These are phyloP conservation scores for Hypoxylon trugodes DNA, from an alignment of 495 filamentous ascomycete genomes.

Conservation along the genomic window DNA sequence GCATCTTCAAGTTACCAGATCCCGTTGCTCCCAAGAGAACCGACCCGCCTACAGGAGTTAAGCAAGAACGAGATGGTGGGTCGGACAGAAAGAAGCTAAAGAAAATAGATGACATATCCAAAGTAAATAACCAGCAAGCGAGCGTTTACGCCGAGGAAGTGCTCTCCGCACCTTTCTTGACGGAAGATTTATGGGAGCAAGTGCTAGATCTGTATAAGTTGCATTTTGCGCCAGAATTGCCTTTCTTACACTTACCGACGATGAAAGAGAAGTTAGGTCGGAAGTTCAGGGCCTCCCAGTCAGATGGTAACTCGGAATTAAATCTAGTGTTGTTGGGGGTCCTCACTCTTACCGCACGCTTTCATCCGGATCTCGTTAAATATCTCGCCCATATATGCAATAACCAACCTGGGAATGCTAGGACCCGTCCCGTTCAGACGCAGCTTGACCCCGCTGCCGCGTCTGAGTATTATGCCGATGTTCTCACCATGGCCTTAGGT, in stretches of 20 bases:
- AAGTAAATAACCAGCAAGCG: slow-evolving; percentile 47
- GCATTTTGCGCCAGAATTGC: slow-evolving; percentile 82
- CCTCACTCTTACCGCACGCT: slow-evolving; percentile 79
- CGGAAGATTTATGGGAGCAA: slow-evolving; percentile 73
- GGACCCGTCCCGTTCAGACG: slow-evolving; percentile 44
- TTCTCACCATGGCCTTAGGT: slow-evolving; percentile 71
- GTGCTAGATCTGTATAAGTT: slow-evolving; percentile 83
- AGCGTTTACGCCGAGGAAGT: slow-evolving; percentile 55
- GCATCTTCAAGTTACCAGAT: slow-evolving; percentile 73
- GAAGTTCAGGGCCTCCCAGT: slow-evolving; percentile 49
- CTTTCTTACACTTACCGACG: slow-evolving; percentile 82
- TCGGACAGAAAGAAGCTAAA: slow-evolving; percentile 68
- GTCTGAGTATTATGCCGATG: slow-evolving; percentile 81
- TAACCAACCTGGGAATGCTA: slow-evolving; percentile 43
- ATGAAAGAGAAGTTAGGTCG: slow-evolving; percentile 66
- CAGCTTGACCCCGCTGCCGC: slow-evolving; percentile 68
- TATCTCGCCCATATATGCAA: slow-evolving; percentile 61
- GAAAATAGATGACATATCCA: slow-evolving; percentile 59
- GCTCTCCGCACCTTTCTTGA: slow-evolving; percentile 63
- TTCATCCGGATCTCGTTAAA: slow-evolving; percentile 73
- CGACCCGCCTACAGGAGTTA: slow-evolving; percentile 58
- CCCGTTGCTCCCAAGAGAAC: slow-evolving; percentile 64
- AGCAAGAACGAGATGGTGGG: slow-evolving; percentile 66
- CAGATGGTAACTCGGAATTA: slow-evolving; percentile 56
- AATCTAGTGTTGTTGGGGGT: slow-evolving; percentile 81